Conservation (phyloP, 2,329 filamentous ascomycete species). For the Ophiostoma quercus region DNA sequence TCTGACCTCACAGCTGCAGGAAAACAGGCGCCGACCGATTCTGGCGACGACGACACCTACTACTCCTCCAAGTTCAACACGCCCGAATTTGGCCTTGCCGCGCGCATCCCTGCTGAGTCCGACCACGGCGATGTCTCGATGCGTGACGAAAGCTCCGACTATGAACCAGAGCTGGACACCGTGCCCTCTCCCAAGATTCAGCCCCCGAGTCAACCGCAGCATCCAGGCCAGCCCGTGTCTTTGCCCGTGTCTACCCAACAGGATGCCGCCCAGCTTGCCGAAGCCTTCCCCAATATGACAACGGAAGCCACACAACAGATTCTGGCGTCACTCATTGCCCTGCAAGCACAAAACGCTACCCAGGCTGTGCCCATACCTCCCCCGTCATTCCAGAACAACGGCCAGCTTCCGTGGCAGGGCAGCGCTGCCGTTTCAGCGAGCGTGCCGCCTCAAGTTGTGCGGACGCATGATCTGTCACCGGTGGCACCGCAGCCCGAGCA, state of each 20-base stretch:
- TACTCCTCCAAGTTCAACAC: constrained; percentile 94
- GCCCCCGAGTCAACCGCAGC: not conserved
- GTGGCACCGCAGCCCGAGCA: constrained; percentile 71
- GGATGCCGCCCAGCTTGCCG: constrained; percentile 16
- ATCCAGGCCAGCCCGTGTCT: not conserved
- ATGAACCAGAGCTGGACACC: constrained; percentile 33
- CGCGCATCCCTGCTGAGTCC: constrained; percentile 45
- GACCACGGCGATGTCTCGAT: constrained; percentile 38
- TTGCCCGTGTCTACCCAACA: constrained; percentile 3
- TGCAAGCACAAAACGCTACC: constrained; percentile 1
- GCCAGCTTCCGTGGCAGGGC: not conserved
- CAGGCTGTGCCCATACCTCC: constrained; percentile 7
- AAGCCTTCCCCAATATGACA: not conserved
- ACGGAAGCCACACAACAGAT: not conserved
- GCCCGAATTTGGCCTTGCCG: constrained; percentile 48
- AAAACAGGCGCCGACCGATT: constrained; percentile 48
- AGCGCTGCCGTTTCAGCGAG: not conserved
- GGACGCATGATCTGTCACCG: constrained; percentile 67
- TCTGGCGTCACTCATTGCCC: not conserved
- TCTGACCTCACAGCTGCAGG: constrained; percentile 16
- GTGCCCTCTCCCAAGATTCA: constrained; percentile 6
- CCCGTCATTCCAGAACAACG: not conserved
- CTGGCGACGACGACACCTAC: constrained; percentile 88
- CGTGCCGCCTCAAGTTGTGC: constrained; percentile 45
- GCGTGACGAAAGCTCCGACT: constrained; percentile 35